Conservation (phyloP, 805 yeast genomes). For the Candida stauntonica region DNA sequence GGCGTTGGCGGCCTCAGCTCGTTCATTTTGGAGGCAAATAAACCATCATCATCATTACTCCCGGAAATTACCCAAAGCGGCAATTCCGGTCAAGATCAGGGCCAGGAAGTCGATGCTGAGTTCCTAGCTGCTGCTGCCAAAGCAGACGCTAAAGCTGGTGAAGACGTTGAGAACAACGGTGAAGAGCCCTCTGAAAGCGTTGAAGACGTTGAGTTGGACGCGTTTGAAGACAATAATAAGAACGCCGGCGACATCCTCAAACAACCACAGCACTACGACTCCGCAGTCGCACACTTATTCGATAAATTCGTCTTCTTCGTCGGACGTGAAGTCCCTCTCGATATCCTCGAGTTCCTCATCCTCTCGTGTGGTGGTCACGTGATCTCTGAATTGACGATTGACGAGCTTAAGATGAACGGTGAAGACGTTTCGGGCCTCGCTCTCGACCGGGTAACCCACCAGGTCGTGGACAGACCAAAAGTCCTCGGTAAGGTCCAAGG, state of each 20-base stretch:
- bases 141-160: slow-evolving; percentile 34
- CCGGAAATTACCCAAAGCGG: slow-evolving; percentile 29
- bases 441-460: slow-evolving; percentile 78
- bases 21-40: slow-evolving; percentile 61
- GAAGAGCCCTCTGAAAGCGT: too few relatives aligned
- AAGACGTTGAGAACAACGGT: slow-evolving; percentile 36
- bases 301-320: slow-evolving; percentile 74
- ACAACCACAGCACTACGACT: slow-evolving; percentile 63
- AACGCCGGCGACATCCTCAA: slow-evolving; percentile 61
- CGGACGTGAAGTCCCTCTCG: slow-evolving; percentile 95
- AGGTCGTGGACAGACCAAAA: slow-evolving; percentile 89
- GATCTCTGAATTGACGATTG: slow-evolving; percentile 82
- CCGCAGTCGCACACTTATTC: slow-evolving; percentile 63
- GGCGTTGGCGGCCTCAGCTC: slow-evolving; percentile 88
- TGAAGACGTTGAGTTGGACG: slow-evolving; percentile 56
- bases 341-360: slow-evolving; percentile 81
- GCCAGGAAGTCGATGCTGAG: slow-evolving; percentile 30
- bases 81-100: slow-evolving; percentile 25
- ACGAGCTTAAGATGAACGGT: slow-evolving; percentile 48
- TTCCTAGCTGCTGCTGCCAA: slow-evolving; percentile 53
- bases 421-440: slow-evolving; percentile 44
- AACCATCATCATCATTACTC: slow-evolving; percentile 26
- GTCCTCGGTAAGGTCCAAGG: slow-evolving; percentile 75
- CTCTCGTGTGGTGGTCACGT: slow-evolving; percentile 83
- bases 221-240: slow-evolving; percentile 60